Conservation (phyloP, 768 basidiomycete genomes). For the Gymnopilus junonius region DNA sequence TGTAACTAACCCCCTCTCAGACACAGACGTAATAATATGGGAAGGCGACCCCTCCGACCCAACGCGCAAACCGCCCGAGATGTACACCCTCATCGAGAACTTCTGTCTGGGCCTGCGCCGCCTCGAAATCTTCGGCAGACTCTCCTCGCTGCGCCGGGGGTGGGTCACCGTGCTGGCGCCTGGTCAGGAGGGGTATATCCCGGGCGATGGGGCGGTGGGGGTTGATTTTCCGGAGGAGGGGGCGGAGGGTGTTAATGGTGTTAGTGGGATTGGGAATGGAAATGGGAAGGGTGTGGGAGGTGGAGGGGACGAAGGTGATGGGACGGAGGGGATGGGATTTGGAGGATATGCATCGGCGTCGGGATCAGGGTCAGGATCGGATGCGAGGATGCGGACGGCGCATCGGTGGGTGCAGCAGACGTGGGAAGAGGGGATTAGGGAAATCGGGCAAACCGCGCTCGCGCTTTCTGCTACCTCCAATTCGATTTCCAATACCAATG, state of each 20-base stretch:
- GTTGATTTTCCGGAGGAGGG: background rate
- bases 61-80: conserved; percentile 89
- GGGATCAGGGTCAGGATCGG: too few species aligned
- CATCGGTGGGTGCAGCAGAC: conserved; percentile 61
- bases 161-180: conserved; percentile 89
- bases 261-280: too few species aligned
- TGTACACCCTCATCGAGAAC: conserved; percentile 95
- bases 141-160: conserved; percentile 75
- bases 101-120: conserved; percentile 94
- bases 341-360: too few species aligned
- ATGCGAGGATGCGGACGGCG: conserved; percentile 25
- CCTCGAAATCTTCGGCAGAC: conserved; percentile 86
- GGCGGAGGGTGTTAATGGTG: too few species aligned
- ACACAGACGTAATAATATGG: conserved; percentile 97
- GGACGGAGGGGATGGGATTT: background rate
- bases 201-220: conserved; percentile 19
- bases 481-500: too few species aligned
- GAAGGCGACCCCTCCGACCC: conserved; percentile 89
- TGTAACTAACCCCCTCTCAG: conserved; percentile 41
- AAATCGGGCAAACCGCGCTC: conserved; percentile 37
- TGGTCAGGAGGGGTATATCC: conserved; percentile 59
- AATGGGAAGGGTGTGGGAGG: conserved; percentile 48
- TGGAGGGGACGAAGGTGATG: conserved; percentile 23
- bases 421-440: conserved; percentile 69
- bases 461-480: too few species aligned